Evolutionary conservation across 164 flowering plant genomes (phyloP), one percentile per base, ranked within the genome.

Genomic region (Berberis vulgaris): DNA sequence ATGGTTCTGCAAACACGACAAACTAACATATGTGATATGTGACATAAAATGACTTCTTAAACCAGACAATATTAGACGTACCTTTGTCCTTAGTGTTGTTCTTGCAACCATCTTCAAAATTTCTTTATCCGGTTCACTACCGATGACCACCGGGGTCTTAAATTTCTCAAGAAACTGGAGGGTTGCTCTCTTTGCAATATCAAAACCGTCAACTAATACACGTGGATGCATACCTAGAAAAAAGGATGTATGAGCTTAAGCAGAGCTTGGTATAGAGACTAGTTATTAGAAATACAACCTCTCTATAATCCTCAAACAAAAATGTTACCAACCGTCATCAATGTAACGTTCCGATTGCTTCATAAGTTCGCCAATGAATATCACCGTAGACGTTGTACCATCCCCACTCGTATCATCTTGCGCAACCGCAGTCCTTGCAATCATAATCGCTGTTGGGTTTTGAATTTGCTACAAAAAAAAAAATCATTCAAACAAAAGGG

Each of bases 401-500:
- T 91, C 99, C 26, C 99, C 99, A 77, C 96, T 94, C 26, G 81
- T 80, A 69, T 94, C 99, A 77, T 94, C 99, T 70, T 94, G 99
- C 54, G 99, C 99, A 74, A 89, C 96, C 62, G 99, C 99, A 38
- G 99, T 94, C 72, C 99, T 85, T 43, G 99, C 99, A 75, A 94
- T 94, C 99, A 94, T 94, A n/a, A 94, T 86, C 1, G 99, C 99
- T 26, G 97, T 94, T 5, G 97, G 99, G 59, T 87, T 94, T 78
- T 26, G 26, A 26, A 26, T 26, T 26, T 26, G 26, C 26, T 26
- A 26, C 26, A 26, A 26, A 26, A 26, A 91, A 69, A 94, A 26
- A 26, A 26, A 26, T 26, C 26, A 26, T 26, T 26, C 26, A 26
- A 26, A 26, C 26, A 26, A 26, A 26, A 26, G 26, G 26, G 26